A percentile compares a stretch with the other conserved stretches of the same genome.
Conservation (phyloP, 1,284 basidiomycete species). For the Stygiomarasmius scandens region DNA sequence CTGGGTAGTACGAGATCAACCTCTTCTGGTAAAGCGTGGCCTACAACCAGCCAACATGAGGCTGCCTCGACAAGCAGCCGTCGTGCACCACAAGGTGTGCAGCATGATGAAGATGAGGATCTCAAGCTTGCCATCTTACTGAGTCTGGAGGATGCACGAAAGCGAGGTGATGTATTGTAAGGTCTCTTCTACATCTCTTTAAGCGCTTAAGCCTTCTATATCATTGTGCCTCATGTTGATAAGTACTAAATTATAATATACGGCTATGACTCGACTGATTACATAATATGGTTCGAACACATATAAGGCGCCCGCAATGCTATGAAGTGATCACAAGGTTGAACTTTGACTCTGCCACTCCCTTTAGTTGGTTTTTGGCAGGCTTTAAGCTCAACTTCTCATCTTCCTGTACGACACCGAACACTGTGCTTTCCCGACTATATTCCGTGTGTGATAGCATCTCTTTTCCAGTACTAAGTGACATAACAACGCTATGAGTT, state of each 20-base stretch:
- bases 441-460: not conserved
- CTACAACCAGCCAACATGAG: not conserved
- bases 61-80: not conserved
- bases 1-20: conserved; percentile 7
- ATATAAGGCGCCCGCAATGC: not conserved
- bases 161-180: not conserved
- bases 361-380: too few relatives aligned
- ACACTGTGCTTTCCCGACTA: too few relatives aligned
- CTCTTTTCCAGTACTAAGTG: not conserved
- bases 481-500: conserved; percentile 1
- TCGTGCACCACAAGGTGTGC: not conserved
- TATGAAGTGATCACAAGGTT: not conserved
- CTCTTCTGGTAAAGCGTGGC: not conserved
- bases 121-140: conserved; percentile 13
- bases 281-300: not conserved
- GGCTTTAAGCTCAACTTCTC: not conserved
- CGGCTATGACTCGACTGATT: too few relatives aligned
- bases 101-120: conserved; percentile 16
- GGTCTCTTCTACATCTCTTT: too few relatives aligned
- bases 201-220: too few relatives aligned
- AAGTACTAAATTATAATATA: too few relatives aligned
- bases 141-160: conserved; percentile 14
- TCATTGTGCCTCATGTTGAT: too few relatives aligned
- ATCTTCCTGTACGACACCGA: not conserved
- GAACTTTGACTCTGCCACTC: not conserved